Conservation (phyloP, 108 stramenopile species). For the Skeletonema marinoi region DNA sequence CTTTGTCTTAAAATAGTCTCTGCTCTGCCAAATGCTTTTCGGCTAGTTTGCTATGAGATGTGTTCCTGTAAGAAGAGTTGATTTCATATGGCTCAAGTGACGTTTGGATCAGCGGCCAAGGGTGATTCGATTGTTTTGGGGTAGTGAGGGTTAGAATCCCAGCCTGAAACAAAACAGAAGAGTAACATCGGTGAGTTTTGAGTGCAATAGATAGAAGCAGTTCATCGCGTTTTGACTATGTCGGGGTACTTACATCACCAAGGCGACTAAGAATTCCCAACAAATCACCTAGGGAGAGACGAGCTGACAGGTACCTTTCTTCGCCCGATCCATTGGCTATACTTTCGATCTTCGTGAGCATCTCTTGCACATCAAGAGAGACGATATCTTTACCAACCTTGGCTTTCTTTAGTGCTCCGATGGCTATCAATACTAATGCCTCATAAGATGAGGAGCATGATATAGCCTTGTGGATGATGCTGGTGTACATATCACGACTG, state of each 20-base stretch:
- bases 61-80: conserved; percentile 54
- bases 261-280: conserved; percentile 57
- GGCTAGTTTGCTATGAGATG: conserved; percentile 50
- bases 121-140: conserved; percentile 30
- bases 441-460: conserved; percentile 63
- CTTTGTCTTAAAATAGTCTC: conserved; percentile 8
- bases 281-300: conserved; percentile 62
- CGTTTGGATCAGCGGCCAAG: conserved; percentile 67
- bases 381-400: conserved; percentile 54
- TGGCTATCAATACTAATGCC: conserved; percentile 69
- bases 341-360: conserved; percentile 74
- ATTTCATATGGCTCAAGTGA: conserved; percentile 63
- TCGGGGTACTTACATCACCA: conserved; percentile 47
- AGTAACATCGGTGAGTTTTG: background rate
- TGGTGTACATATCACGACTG: conserved; percentile 59
- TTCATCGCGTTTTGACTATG: background rate
- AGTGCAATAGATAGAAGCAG: background rate
- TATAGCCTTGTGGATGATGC: conserved; percentile 53
- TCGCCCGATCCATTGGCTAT: conserved; percentile 72
- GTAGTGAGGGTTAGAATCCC: conserved; percentile 55
- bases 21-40: conserved; percentile 54
- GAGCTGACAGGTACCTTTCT: conserved; percentile 53
- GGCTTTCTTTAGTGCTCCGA: conserved; percentile 60
- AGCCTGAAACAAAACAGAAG: conserved; percentile 18
- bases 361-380: conserved; percentile 70